Base-by-base conservation (phyloP, 2,329 filamentous ascomycete genomes). In the Mollisiaceae sp. region DNA sequence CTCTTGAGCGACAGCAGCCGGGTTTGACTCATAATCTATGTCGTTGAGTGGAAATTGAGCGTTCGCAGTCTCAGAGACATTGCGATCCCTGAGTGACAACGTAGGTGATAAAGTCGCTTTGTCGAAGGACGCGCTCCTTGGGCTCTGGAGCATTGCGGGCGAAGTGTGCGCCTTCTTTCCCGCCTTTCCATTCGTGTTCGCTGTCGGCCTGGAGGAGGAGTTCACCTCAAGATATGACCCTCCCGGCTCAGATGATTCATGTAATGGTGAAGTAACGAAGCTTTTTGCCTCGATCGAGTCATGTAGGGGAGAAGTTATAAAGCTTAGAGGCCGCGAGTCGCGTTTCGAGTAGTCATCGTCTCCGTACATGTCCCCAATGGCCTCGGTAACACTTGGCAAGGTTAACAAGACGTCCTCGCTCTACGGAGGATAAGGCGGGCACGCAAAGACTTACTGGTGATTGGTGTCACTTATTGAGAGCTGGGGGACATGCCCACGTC, bases 301-400 rank as follows among this genome's bases (percentile, higher is more conserved):
- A 72, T 77, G 76, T 60, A 78, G 73, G 22, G 80, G 77, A 8
- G 82, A 80, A 24, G 80, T 61, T 22, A 75, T 63, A 79, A 88
- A 90, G 78, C 86, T 89, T 70, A 89, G 78, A 58, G 86, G 87
- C 65, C 85, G 82, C 18, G 83, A 82, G 69, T 84, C 82, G 74
- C 82, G 80, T 71, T 79, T 82, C 73, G 78, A 79, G 72, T 84
- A 82, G 69, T 83, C 80, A 71, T 79, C 78, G 71, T 87, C 85
- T 27, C 86, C 87, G 79, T 92, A 92, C 83, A 91, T 86, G 78
- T 90, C 87, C 67, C 88, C 88, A 78, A 92, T 91, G 62, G 89
- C 88, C 76, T 92, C 90, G 56, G 89, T 92, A 73, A 91, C 87
- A 84, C 50, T 50, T 54, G 50, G 24, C 50, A 54, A 14, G n/a